phyloP scores from a whole-genome alignment of 169 alveolate genomes.

The Plasmodium relictum region DNA sequence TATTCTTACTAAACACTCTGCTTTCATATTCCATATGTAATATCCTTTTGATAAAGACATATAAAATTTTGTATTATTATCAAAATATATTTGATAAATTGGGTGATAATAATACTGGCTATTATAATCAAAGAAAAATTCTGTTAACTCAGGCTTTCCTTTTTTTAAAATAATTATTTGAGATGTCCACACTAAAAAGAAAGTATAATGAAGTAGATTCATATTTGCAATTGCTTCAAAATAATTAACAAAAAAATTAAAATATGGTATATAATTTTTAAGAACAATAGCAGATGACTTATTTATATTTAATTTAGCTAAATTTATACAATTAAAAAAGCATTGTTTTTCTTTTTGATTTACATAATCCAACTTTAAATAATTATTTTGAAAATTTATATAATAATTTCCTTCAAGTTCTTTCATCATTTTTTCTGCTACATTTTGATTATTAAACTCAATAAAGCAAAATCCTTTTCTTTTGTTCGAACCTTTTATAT shows the following conservation, averaged over 20 bases:
- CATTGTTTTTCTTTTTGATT: conserved; percentile 43
- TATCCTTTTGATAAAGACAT: conserved; percentile 82
- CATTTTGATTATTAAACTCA: conserved; percentile 24
- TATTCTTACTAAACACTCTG: conserved; percentile 62
- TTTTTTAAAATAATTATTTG: conserved; percentile 62
- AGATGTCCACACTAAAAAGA: conserved; percentile 50
- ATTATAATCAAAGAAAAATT: conserved; percentile 64
- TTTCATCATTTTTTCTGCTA: conserved; percentile 56
- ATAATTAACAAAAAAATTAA: conserved; percentile 68
- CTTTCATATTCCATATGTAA: conserved; percentile 80
- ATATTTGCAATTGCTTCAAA: conserved; percentile 28
- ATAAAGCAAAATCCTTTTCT: conserved; percentile 58
- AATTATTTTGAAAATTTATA: conserved; percentile 44
- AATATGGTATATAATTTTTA: conserved; percentile 51
- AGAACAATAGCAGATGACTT: conserved; percentile 29
- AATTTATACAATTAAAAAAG: conserved; percentile 42
- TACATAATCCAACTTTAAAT: conserved; percentile 69
- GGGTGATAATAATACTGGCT: conserved; percentile 72
- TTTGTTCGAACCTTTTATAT: conserved; percentile 53
- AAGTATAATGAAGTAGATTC: conserved; percentile 27
- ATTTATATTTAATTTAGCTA: conserved; percentile 53
- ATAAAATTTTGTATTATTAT: conserved; percentile 83
- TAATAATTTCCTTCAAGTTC: conserved; percentile 65
- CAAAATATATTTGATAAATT: conserved; percentile 79
- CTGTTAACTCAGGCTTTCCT: conserved; percentile 48